Base-by-base conservation (phyloP, 768 basidiomycete species). In the Amanita polypyramis region DNA sequence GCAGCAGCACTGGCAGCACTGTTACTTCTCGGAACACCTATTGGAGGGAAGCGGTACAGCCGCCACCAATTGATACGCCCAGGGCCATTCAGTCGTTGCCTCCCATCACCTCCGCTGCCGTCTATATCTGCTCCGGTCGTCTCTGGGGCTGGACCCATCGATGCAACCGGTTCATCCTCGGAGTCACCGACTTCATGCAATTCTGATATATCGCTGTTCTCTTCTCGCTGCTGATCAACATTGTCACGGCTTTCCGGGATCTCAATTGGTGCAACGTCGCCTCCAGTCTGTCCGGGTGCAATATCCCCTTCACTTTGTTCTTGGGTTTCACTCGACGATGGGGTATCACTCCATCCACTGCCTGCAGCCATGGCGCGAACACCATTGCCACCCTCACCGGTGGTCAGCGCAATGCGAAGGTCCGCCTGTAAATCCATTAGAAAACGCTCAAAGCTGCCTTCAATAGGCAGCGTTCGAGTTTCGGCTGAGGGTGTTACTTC, bases 391-490 rank as follows among this genome's bases (percentile, higher is more conserved):
- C 47, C 47, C 35, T 49, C 30, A 60, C 60, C 41, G 69, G 74
- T 43, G 20, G 73, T 74, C 51, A 91, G 61, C 7, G 82, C 80
- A 5, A 68, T 62, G 47, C 88, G 66, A 47, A 91, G 64, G 60
- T 90, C 88, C 14, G 72, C 65, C 62, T 90, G 89, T 45, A 90
- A 58, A 62, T 90, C 85, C 38, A 85, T 65, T 54, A 91, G 65
- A 68, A 91, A 91, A 23, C 84, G 73, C 58, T 90, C 87, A 56
- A 91, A 91, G 56, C 79, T 82, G 50, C 80, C 82, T 55, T 83
- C 83, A 12, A 65, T 62, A 1, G 71, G 69, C 17, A 62, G 44
- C 17, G 54, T 52, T 29, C 58, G 33, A 25, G 36, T 27, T n/a
- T 52, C 30, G 19, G 49, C 49, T 12, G 48, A 19, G 29, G 36